Percentiles rank a stretch among this genome's conserved stretches.
phyloP scores from a whole-genome alignment of 2,329 filamentous ascomycete genomes.

The Seiridium cupressi region DNA sequence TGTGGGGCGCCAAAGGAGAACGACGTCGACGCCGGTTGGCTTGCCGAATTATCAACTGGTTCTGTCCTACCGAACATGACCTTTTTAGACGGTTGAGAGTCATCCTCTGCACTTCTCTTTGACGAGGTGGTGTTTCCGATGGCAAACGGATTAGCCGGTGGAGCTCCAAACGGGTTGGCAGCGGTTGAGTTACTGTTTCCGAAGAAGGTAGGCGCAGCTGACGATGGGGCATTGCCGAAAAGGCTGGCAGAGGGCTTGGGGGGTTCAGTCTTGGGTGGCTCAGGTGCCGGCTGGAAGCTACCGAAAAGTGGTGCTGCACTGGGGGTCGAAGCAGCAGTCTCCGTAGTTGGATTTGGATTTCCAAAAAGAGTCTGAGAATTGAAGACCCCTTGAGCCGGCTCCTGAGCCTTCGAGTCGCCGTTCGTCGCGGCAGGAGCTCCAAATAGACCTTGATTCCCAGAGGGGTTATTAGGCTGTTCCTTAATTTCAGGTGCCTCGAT shows the following conservation, averaged over 20 bases:
- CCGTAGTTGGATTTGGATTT: constrained; percentile 1
- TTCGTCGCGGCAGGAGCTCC: constrained; percentile 9
- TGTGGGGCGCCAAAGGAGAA: constrained; percentile 23
- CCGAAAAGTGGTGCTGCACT: constrained; percentile 14
- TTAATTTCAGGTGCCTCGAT: constrained; percentile 8
- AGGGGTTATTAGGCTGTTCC: constrained; percentile 13
- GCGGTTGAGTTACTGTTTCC: constrained; percentile 13
- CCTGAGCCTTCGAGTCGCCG: constrained; percentile 6
- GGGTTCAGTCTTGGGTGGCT: constrained; percentile 3
- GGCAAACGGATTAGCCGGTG: constrained; percentile 13
- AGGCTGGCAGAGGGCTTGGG: constrained; percentile 3
- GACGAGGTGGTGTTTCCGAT: background rate
- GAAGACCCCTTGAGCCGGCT: constrained; percentile 3
- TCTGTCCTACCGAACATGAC: constrained; percentile 8
- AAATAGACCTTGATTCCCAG: constrained; percentile 8
- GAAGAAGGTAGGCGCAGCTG: constrained; percentile 12
- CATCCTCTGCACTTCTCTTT: constrained; percentile 5
- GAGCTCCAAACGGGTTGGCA: constrained; percentile 19
- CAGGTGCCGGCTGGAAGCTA: constrained; percentile 3
- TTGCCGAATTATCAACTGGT: background rate
- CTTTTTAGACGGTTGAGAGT: constrained; percentile 7
- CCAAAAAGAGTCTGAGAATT: background rate
- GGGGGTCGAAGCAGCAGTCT: constrained; percentile 13
- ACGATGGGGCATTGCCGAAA: background rate
- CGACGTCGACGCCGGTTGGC: background rate